Base-by-base conservation (phyloP, 345 rosid genomes). In the Camelina laxa region DNA sequence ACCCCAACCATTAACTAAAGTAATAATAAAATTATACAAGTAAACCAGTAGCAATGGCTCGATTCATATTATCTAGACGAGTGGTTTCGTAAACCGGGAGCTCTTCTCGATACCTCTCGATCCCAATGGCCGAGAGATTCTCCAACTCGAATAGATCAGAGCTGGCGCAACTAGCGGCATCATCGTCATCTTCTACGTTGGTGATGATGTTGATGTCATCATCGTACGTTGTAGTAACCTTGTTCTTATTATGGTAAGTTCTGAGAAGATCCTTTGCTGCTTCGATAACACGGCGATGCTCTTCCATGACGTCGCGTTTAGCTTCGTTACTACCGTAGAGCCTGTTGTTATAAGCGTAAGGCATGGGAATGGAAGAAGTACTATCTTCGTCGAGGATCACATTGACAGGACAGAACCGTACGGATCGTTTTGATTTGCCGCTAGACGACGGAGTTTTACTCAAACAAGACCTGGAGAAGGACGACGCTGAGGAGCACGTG, bases 61-160 rank as follows among this genome's bases (percentile, higher is more conserved):
- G 92, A 82, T 91, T 92, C 7, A 86, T 85, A 35, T 69, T 62
- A 68, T 71, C 82, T 13, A 89, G 82, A 86, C 85, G 84, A 21
- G 99, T 92, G 24, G 98, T 89, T 79, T 89, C 99, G 62, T 92
- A 96, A 51, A 96, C 98, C 0, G 99, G 99, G 69, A 96, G 72
- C 80, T 96, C 99, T 81, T 94, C 87, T 2, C 86, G 51, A 51
- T 89, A 94, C 87, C 87, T 85, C 35, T 86, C 84, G 17, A 86
- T 80, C 58, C 97, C 98, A 62, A 90, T 82, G 10, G 81, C 82
- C 27, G 95, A 86, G 53, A 94, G 91, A 85, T 88, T 84, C 84
- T 96, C 98, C 79, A 96, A 50, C 59, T 96, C 99, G 38, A 96
- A 96, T 17, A 96, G 78, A 83, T 96, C 99, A 1, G 99, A 95